Base-by-base conservation (phyloP, 208 protist species). In the Trichomonas vaginalis region DNA sequence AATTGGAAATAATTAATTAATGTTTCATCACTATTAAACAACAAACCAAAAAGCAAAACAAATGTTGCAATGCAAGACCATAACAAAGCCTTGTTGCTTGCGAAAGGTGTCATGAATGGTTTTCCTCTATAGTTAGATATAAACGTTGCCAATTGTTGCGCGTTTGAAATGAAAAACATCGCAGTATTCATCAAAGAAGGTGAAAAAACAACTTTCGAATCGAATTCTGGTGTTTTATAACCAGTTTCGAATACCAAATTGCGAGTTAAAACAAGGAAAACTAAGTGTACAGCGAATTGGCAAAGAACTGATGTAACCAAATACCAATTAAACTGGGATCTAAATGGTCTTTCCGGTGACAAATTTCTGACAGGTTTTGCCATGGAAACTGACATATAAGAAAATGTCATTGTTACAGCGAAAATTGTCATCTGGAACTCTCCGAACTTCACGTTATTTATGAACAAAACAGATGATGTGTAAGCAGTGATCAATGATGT, bases 391-490 rank as follows among this genome's bases (percentile, higher is more conserved):
- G 40, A 9, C 42, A 90, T 46, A 3, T 8, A 48, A 35, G 82
- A 27, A 90, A 90, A 23, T 48, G 82, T 32, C 21, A 90, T 9
- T 0, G 4, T 17, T 14, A 90, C 0, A 1, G 82, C 37, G 42
- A 90, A 90, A 90, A 79, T 42, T 9, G 47, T 70, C 48, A 95
- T 79, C 70, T 95, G 88, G 3, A 14, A 23, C 9, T 95, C 88
- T n/a, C 88, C 88, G 45, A 79, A 95, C 37, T 95, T 95, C 0
- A 95, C 88, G 32, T 70, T 70, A 0, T 95, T 47, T 40, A 95
- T 46, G 32, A 79, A 95, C 47, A 95, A 95, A 39, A 95, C 47
- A n/a, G 48, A 79, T n/a, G 51, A 8, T 27, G 48, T 79, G 37
- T 79, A 95, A 27, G 88, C 88, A 35, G 88, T 42, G 4, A 95